Evolutionary conservation across 169 alveolate genomes (phyloP), one percentile per base, ranked within the genome.

Genomic region (Sarcocystis neurona): DNA sequence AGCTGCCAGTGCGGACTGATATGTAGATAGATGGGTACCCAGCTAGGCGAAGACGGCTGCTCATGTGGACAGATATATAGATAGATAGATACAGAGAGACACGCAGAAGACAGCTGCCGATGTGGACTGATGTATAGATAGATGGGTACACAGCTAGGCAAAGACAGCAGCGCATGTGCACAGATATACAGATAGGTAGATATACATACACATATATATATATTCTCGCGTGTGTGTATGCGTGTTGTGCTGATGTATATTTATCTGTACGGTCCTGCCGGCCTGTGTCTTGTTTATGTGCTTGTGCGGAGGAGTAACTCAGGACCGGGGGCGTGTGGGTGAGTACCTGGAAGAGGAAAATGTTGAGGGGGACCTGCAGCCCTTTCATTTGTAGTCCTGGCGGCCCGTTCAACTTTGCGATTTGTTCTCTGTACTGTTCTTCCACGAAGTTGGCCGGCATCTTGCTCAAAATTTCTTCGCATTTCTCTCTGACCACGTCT

Each of bases 361-460:
- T 97, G 94, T 98, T 98, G 79, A 98, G 96, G 77, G 99, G 99
- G 4, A 97, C 98, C 37, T 92, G 93, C 56, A 96, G 91, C 44
- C 98, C 98, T 50, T 91, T 94, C 27, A 94, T 97, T 75, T 93
- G 89, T 72, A 92, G 66, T n/a, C 94, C 94, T 78, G 94, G 95
- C 47, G 98, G 98, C 41, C 98, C 98, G 30, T 95, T 94, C 89
- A 96, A 96, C 93, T 89, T 95, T 89, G 92, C 94, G 84, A 96
- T 96, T 92, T 93, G 95, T 84, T 96, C 99, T 56, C 96, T 94
- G 90, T 96, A 96, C 88, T 96, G 97, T 77, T 92, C 95, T 89
- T 96, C 98, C 56, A 92, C 93, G 90, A 95, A 97, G 93, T 97
- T 98, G 44, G 94, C 95, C 39, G 99, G 99, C 91, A 97, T 95